Base-by-base conservation (phyloP, 2,329 filamentous ascomycete genomes). In the Raffaelea deltoideospora region DNA sequence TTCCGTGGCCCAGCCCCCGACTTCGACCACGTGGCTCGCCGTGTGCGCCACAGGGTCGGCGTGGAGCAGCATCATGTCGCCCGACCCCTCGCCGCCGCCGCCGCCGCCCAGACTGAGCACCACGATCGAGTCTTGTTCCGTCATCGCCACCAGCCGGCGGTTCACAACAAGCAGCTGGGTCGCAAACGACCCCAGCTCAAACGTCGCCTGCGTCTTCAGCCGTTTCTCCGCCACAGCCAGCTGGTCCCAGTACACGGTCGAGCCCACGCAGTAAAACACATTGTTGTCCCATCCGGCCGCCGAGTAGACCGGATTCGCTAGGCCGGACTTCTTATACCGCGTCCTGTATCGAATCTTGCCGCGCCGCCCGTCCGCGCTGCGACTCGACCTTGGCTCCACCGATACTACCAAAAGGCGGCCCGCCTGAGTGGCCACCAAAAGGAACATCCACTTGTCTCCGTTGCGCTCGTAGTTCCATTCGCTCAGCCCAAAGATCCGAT, bases 381-480 rank as follows among this genome's bases (percentile, higher is more conserved):
- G 18, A n/a, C n/a, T n/a, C 2, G 18, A 10, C 37, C 30, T 7
- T 35, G 41, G 52, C 31, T 63, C 59, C 7, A 67, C 59, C 1
- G 69, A 67, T 13, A 76, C 60, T 8, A 80, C 61, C 17, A 76
- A 48, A 11, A 81, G 55, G 5, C 64, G 59, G 2, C 74, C 73
- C 10, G 57, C 55, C 23, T 60, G 61, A 0, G 70, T 72, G 4
- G 69, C 64, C 10, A 80, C 64, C 13, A 83, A 61, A 23, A 84
- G 60, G 48, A 75, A 79, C 2, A 69, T 63, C 53, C 77, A 79
- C 0, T 56, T 63, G 38, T 67, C 70, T n/a, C 60, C 62, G 27
- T 70, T 63, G 38, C 70, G 69, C 23, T 60, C 55, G 42, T 70
- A 73, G 5, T 61, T 52, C 80, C 80, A 86, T 42, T 82, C 74